A percentile compares a stretch with the other conserved stretches of the same genome.
Conservation (phyloP, 2,329 filamentous ascomycete genomes). For the Beauveria medogensis region DNA sequence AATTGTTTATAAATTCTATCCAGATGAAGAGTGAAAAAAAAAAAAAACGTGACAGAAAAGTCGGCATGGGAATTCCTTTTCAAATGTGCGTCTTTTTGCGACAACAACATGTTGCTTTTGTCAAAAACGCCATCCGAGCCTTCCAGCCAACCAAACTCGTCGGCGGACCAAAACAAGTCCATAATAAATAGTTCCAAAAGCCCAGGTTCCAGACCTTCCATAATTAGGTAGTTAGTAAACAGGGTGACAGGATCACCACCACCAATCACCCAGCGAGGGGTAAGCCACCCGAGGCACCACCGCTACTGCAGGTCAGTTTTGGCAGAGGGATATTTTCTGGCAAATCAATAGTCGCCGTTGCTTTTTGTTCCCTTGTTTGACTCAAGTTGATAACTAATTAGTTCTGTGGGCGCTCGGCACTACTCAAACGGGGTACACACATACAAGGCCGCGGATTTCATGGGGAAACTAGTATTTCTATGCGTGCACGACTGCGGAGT, state of each 20-base stretch:
- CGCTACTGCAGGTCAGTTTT: constrained; percentile 1
- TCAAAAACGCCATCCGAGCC: not conserved
- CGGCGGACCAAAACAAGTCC: not conserved
- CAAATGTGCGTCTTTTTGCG: not conserved
- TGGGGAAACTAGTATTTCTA: not conserved
- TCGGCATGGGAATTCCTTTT: not conserved
- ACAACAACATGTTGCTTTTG: not conserved
- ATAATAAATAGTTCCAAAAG: not conserved
- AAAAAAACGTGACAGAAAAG: not conserved
- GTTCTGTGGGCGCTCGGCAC: not conserved
- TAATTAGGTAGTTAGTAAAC: not conserved
- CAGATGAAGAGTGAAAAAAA: not conserved
- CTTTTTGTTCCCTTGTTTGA: not conserved
- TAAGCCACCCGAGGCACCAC: not conserved
- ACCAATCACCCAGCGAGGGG: not conserved
- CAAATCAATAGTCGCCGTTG: not conserved
- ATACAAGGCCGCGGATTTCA: not conserved
- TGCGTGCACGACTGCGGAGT: not conserved
- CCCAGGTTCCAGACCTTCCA: not conserved
- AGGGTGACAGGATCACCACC: not conserved
- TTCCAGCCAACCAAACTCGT: not conserved
- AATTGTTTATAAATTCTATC: not conserved
- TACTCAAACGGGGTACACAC: constrained; percentile 1
- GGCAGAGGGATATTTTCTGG: not conserved
- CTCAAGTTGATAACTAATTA: not conserved